A percentile compares a stretch with the other conserved stretches of the same genome.
phyloP scores from a whole-genome alignment of 805 yeast genomes.

The Candida chilensis region DNA sequence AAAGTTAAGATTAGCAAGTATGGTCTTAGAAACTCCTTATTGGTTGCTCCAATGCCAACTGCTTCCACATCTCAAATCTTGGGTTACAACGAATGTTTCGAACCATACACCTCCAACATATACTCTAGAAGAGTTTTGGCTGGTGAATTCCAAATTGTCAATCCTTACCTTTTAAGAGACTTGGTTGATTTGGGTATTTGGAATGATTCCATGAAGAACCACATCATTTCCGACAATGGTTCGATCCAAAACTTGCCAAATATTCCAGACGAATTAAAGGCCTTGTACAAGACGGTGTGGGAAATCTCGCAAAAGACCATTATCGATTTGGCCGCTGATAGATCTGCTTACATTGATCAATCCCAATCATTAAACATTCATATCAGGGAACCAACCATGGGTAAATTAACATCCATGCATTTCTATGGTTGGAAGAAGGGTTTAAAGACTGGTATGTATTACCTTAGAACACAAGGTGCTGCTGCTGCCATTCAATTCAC shows the following conservation, averaged over 20 bases:
- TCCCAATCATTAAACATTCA: conserved; percentile 17
- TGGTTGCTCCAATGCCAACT: conserved; percentile 96
- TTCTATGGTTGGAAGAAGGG: conserved; percentile 43
- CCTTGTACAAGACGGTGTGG: conserved; percentile 92
- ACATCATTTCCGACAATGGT: conserved; percentile 70
- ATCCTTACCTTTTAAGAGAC: conserved; percentile 77
- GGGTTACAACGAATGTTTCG: conserved; percentile 93
- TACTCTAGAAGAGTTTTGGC: conserved; percentile 86
- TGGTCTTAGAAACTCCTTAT: conserved; percentile 81
- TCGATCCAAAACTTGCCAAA: conserved; percentile 70
- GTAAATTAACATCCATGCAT: conserved; percentile 38
- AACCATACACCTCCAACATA: conserved; percentile 90
- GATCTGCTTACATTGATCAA: conserved; percentile 60
- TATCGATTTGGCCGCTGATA: conserved; percentile 79
- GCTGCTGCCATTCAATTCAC: conserved; percentile 30
- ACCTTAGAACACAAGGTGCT: conserved; percentile 30
- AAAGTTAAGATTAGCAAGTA: conserved; percentile 47
- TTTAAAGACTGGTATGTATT: conserved; percentile 40
- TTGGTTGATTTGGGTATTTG: conserved; percentile 76
- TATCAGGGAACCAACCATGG: conserved; percentile 28
- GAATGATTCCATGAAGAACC: conserved; percentile 71
- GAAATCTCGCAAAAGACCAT: conserved; percentile 82
- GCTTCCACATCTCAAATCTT: conserved; percentile 95
- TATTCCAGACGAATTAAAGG: conserved; percentile 69
- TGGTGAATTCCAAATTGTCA: conserved; percentile 91